Percentiles rank a stretch among this genome's conserved stretches.
Conservation (phyloP, 2,329 filamentous ascomycete genomes). For the Amauroascus niger region DNA sequence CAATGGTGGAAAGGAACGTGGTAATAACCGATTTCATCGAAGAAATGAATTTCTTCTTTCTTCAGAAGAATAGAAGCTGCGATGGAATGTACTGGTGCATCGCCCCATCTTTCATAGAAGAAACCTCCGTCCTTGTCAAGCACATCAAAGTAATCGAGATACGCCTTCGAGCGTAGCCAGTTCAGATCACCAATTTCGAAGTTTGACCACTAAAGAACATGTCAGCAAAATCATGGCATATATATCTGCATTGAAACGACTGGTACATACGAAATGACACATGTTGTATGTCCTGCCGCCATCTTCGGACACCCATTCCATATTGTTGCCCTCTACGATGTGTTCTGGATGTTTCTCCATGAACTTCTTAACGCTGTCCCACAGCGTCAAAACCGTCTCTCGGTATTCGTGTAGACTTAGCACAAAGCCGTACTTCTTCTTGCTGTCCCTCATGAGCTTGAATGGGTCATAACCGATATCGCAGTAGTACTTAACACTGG, state of each 20-base stretch:
- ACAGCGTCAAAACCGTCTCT: slow-evolving; percentile 91
- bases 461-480: slow-evolving; percentile 94
- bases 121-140: slow-evolving; percentile 90
- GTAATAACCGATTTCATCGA: slow-evolving; percentile 97
- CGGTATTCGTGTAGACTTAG: slow-evolving; percentile 93
- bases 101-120: slow-evolving; percentile 98
- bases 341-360: slow-evolving; percentile 85
- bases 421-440: slow-evolving; percentile 97
- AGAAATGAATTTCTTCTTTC: slow-evolving; percentile 95
- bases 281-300: slow-evolving; percentile 87
- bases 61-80: slow-evolving; percentile 76
- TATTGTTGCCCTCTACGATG: slow-evolving; percentile 70
- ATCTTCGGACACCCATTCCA: slow-evolving; percentile 87
- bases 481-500: slow-evolving; percentile 91
- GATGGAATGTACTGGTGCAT: slow-evolving; percentile 97
- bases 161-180: slow-evolving; percentile 83
- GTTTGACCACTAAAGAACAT: slow-evolving; percentile 74
- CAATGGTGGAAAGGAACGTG: slow-evolving; percentile 98
- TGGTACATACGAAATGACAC: slow-evolving; percentile 76
- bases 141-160: slow-evolving; percentile 80
- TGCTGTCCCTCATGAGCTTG: slow-evolving; percentile 88
- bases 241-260: background rate
- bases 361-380: slow-evolving; percentile 92
- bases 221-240: slow-evolving; percentile 15
- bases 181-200: slow-evolving; percentile 92